Conservation (phyloP, 306 rosid species). For the Neltuma alba region DNA sequence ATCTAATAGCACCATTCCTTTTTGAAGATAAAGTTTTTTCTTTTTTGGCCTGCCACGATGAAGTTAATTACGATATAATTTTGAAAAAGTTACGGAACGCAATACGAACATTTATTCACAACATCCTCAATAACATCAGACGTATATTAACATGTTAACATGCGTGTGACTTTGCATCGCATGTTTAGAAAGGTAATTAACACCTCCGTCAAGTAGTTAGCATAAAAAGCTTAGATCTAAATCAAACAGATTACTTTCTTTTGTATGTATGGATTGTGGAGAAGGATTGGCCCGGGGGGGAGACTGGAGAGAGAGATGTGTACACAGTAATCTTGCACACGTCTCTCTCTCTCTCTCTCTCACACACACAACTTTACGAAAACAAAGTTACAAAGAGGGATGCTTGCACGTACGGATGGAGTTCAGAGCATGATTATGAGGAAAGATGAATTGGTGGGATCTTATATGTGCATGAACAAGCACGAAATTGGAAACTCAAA, state of each 20-base stretch:
- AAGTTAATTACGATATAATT: too few relatives aligned
- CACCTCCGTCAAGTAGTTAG: too few relatives aligned
- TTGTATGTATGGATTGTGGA: not conserved
- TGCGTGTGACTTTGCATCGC: not conserved
- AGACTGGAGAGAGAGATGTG: not conserved
- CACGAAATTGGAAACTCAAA: constrained; percentile 27
- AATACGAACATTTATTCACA: not conserved
- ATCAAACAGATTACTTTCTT: not conserved
- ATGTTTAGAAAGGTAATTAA: not conserved
- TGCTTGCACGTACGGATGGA: not conserved
- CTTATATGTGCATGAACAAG: not conserved
- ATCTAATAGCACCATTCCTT: too few relatives aligned
- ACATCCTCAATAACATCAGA: not conserved
- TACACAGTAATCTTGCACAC: not conserved
- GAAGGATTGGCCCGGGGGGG: too few relatives aligned
- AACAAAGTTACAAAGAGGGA: not conserved
- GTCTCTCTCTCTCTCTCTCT: not conserved
- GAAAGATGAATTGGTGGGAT: not conserved
- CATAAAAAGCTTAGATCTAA: too few relatives aligned
- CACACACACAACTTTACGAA: too few relatives aligned
- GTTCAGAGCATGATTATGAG: not conserved
- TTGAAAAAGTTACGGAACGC: too few relatives aligned
- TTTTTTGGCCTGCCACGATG: too few relatives aligned
- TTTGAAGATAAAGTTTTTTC: too few relatives aligned
- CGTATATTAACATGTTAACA: not conserved